Evolutionary conservation across 441 rosid genomes (phyloP), one percentile per base, ranked within the genome.

Genomic region (Francoa sonchifolia): DNA sequence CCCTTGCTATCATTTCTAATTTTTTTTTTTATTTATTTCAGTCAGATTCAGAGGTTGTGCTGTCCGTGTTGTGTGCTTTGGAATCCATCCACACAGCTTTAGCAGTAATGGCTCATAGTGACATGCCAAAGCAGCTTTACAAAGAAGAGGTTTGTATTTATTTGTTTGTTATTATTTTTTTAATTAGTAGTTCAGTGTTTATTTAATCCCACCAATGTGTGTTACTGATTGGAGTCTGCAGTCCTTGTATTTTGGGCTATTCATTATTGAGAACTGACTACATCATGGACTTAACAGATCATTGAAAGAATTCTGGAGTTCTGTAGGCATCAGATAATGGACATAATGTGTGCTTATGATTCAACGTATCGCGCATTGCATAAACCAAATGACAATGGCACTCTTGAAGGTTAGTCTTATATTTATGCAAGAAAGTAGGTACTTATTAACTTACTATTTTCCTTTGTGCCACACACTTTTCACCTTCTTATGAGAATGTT

Each of bases 241-340:
- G 11, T 44, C 4, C 31, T 49, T 39, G 36, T 42, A n/a, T 27
- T 41, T 50, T n/a, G 46, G 13, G 8, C 22, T 39, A 37, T 33
- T 27, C 19, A 25, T 17, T 35, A 31, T 30, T 15, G 1, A 41
- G 45, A 35, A 50, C 49, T 50, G 33, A 51, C 33, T 30, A 1
- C 61, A 40, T 34, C 18, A 34, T 48, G 43, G 56, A 32, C 21
- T 7, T 62, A 30, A 47, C 72, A 92, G 99, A 74, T 81, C 35
- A 92, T 92, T 72, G 99, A 92, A 65, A 73, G 99, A 66, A 77
- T 87, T 73, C 55, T 92, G 65, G 99, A 87, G 74, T 87, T 87
- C 62, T 77, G 92, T 38, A 77, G 87, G 63, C 94, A 68, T 72
- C 99, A 87, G 65, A 73, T 87, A 59, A 63, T 68, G 63, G 94